Conservation (phyloP, 2,329 filamentous ascomycete genomes). For the Nemania diffusa region DNA sequence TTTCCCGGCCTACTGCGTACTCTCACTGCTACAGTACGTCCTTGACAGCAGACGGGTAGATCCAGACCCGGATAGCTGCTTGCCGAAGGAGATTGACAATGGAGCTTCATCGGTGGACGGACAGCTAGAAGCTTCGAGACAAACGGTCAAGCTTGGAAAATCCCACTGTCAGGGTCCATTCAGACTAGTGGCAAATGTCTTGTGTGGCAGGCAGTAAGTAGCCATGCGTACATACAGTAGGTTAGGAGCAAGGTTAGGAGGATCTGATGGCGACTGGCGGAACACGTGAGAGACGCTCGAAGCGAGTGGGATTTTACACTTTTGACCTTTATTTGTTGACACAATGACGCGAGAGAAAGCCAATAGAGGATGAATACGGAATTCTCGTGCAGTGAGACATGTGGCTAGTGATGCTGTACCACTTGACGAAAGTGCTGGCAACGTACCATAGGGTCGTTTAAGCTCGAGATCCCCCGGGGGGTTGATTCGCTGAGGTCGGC, state of each 20-base stretch:
- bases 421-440: constrained; percentile 34
- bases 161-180: constrained; percentile 4
- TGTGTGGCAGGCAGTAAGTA: constrained; percentile 2
- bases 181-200: constrained; percentile 26
- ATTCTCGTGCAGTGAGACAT: constrained; percentile 21
- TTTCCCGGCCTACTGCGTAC: constrained; percentile 1
- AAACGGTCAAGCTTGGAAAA: constrained; percentile 12
- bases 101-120: constrained; percentile 22
- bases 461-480: background rate
- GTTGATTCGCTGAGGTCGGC: constrained; percentile 29
- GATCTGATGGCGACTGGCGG: background rate
- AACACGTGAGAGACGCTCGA: constrained; percentile 2
- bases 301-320: constrained; percentile 30
- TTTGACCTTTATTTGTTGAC: constrained; percentile 5
- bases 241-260: too few relatives aligned
- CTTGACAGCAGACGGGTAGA: constrained; percentile 10
- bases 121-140: constrained; percentile 19
- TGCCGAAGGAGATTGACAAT: constrained; percentile 20
- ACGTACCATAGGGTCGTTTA: constrained; percentile 32
- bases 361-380: background rate
- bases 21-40: too few relatives aligned
- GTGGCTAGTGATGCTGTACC: constrained; percentile 30
- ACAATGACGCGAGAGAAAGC: constrained; percentile 30
- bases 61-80: constrained; percentile 19
- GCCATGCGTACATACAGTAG: too few relatives aligned